A percentile compares a stretch with the other conserved stretches of the same genome.
Conservation (phyloP, 2,329 filamentous ascomycete genomes). For the Stachybotrys chartarum region DNA sequence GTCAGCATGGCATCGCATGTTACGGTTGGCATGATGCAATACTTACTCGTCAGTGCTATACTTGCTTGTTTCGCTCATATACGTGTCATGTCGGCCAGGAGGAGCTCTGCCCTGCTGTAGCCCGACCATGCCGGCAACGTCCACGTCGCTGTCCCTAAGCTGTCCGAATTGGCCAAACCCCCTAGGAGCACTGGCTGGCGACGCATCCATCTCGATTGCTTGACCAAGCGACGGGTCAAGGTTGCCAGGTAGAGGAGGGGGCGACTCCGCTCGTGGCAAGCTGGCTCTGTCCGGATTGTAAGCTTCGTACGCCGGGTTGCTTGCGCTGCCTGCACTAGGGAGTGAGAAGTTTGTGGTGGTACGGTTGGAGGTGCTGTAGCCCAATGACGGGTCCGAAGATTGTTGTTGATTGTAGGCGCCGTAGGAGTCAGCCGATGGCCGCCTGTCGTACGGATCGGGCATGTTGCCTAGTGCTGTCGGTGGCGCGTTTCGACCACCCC, state of each 20-base stretch:
- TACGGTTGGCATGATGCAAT: no score
- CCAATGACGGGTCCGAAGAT: slow-evolving; percentile 24
- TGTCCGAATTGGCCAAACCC: slow-evolving; percentile 39
- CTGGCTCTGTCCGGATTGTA: slow-evolving; percentile 35
- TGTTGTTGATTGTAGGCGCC: slow-evolving; percentile 27
- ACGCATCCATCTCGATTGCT: slow-evolving; percentile 73
- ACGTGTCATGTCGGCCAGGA: slow-evolving; percentile 37
- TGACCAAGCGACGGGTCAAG: slow-evolving; percentile 44
- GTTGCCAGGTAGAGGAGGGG: slow-evolving; percentile 49
- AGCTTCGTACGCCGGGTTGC: slow-evolving; percentile 30
- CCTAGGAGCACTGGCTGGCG: slow-evolving; percentile 31
- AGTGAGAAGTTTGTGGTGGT: slow-evolving; percentile 25
- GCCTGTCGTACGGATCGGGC: slow-evolving; percentile 27
- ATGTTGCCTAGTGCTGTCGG: slow-evolving; percentile 35
- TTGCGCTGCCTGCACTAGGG: slow-evolving; percentile 15
- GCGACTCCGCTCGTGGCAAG: slow-evolving; percentile 55
- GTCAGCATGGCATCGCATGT: no score
- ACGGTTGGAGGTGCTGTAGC: slow-evolving; percentile 22
- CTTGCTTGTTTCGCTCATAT: slow-evolving; percentile 60
- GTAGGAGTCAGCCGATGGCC: slow-evolving; percentile 29
- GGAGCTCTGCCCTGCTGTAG: slow-evolving; percentile 50
- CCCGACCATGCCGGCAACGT: slow-evolving; percentile 67
- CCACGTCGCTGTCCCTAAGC: slow-evolving; percentile 58
- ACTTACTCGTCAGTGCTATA: slow-evolving; percentile 67
- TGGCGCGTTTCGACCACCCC: slow-evolving; percentile 24